Conservation (phyloP, 495 filamentous ascomycete species). For the Podospora sp. region DNA sequence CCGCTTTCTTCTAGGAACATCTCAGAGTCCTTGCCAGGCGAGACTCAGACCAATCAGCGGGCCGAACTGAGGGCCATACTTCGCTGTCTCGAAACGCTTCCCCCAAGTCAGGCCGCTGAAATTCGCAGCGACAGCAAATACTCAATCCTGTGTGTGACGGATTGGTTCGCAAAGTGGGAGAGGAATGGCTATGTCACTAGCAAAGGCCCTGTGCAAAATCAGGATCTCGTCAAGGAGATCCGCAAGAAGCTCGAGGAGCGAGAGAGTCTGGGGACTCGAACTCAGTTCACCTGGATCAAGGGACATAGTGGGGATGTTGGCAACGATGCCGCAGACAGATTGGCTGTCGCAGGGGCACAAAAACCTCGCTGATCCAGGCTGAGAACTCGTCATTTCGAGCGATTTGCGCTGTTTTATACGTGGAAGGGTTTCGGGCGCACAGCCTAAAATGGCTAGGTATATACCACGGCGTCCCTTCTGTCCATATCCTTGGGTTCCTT, state of each 20-base stretch:
- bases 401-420: background rate
- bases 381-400: background rate
- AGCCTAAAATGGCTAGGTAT: too few species aligned
- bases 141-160: constrained; percentile 84
- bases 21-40: constrained; percentile 75
- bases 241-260: constrained; percentile 72
- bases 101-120: constrained; percentile 54
- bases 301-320: constrained; percentile 71
- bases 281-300: constrained; percentile 84
- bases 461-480: too few species aligned
- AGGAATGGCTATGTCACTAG: constrained; percentile 77
- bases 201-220: constrained; percentile 73
- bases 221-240: constrained; percentile 77
- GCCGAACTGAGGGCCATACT: constrained; percentile 89
- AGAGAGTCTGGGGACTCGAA: constrained; percentile 59
- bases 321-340: constrained; percentile 76
- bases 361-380: constrained; percentile 6
- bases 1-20: constrained; percentile 59
- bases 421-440: too few species aligned
- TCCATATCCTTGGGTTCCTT: too few species aligned
- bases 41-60: constrained; percentile 87
- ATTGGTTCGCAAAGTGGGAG: constrained; percentile 81
- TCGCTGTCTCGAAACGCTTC: constrained; percentile 75
- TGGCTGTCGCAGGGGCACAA: constrained; percentile 66
- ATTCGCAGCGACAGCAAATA: constrained; percentile 87